Conservation (phyloP, 1,139 yeast genomes). For the Sugiyamaella xylanicola region DNA sequence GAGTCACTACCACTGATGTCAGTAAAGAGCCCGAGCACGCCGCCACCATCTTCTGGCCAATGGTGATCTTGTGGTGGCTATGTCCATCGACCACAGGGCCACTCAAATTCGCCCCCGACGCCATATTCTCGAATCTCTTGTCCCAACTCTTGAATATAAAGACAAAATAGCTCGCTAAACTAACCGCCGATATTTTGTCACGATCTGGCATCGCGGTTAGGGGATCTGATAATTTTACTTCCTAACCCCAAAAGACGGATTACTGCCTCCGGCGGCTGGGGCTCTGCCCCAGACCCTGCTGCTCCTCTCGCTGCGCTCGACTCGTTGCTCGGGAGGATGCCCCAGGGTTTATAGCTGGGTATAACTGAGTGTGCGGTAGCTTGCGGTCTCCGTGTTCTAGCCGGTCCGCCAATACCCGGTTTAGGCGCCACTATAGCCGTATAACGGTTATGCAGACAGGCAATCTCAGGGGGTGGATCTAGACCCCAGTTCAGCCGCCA, state of each 20-base stretch:
- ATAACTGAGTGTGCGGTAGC: no score
- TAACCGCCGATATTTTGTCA: slow-evolving; percentile 1
- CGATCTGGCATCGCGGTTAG: slow-evolving; percentile 7
- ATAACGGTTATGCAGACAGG: neutral
- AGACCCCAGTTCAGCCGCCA: neutral
- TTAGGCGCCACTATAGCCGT: neutral
- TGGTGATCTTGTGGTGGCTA: slow-evolving; percentile 42
- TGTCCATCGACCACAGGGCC: slow-evolving; percentile 22
- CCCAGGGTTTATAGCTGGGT: no score
- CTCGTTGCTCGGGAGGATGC: neutral
- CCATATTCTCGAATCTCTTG: no score
- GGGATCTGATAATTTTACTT: slow-evolving; percentile 12
- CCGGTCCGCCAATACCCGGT: neutral
- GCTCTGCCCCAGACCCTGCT: neutral
- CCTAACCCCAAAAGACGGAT: neutral
- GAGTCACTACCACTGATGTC: slow-evolving; percentile 81
- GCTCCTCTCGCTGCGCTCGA: neutral
- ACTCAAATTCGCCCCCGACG: slow-evolving; percentile 19
- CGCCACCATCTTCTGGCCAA: slow-evolving; percentile 74
- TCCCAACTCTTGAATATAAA: neutral
- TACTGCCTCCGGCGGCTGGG: neutral
- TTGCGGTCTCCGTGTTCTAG: neutral
- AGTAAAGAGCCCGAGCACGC: slow-evolving; percentile 91
- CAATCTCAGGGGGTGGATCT: neutral
- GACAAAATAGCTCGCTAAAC: neutral